Evolutionary conservation across 1,284 basidiomycete genomes (phyloP), one percentile per base, ranked within the genome.

Genomic region (Pseudozyma tsukubaensis): DNA sequence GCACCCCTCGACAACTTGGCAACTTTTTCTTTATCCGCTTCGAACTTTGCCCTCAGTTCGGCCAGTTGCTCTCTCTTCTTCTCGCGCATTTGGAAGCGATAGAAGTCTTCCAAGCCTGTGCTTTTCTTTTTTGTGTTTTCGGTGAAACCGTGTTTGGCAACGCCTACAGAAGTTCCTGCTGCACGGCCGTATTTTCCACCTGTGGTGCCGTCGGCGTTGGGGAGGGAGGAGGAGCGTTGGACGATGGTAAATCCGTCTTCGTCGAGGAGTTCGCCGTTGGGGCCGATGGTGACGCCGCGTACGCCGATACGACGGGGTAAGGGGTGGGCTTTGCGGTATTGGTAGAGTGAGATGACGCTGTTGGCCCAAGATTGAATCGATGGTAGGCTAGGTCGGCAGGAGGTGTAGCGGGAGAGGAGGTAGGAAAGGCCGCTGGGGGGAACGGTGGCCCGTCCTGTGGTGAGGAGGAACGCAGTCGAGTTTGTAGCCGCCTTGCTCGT

Each of bases 181-280:
- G 74, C 69, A 9, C 79, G 72, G 1, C 82, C 83, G 62, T 81
- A 83, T 42, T 77, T 77, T 50, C 72, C 74, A n/a, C n/a, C n/a
- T n/a, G n/a, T n/a, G n/a, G n/a, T n/a, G n/a, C n/a, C n/a, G n/a
- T n/a, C n/a, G n/a, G n/a, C n/a, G n/a, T n/a, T n/a, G n/a, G n/a
- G n/a, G n/a, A n/a, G n/a, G n/a, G n/a, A n/a, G n/a, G n/a, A n/a
- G 34, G 79, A 78, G 16, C 73, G 59, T 48, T 82, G 80, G 37
- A 84, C 83, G 50, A 84, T 84, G 51, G 72, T 80, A 61, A 84
- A 84, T 13, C 83, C 83, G 51, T 84, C 83, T 47, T 68, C 75
- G 64, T 84, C 83, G 21, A 84, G 62, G 8, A 83, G 58, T 53
- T 83, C 82, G 55, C 83, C 83, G 8, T 75, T 58, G 12, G 80